phyloP scores from a whole-genome alignment of 768 basidiomycete genomes.

The Agaricus subrufescens region DNA sequence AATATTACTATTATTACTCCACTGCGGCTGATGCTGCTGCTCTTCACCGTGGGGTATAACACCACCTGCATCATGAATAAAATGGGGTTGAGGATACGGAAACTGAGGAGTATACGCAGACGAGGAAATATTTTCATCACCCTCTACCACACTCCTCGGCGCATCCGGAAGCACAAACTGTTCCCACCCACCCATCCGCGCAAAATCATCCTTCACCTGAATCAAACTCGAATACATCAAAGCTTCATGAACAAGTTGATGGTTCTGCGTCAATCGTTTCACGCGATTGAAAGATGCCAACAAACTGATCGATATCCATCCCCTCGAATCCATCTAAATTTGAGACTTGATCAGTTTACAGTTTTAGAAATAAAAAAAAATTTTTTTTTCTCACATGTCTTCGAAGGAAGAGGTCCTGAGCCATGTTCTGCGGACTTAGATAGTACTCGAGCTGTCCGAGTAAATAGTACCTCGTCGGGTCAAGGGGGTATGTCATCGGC shows the following conservation, averaged over 20 bases:
- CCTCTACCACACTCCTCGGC: constrained; percentile 38
- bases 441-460: constrained; percentile 91
- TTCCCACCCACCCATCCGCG: constrained; percentile 69
- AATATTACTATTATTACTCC: background rate
- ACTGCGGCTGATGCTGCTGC: background rate
- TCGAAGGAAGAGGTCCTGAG: constrained; percentile 80
- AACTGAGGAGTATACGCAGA: constrained; percentile 5
- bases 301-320: constrained; percentile 80
- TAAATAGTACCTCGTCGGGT: constrained; percentile 62
- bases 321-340: constrained; percentile 81
- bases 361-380: constrained; percentile 2
- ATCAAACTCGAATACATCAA: constrained; percentile 61
- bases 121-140: constrained; percentile 10
- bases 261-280: constrained; percentile 55
- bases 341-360: constrained; percentile 4
- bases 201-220: constrained; percentile 64
- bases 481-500: constrained; percentile 50
- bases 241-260: constrained; percentile 63
- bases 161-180: constrained; percentile 63
- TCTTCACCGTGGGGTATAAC: background rate
- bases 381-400: constrained; percentile 51
- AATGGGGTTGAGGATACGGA: constrained; percentile 3
- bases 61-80: constrained; percentile 1
- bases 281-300: constrained; percentile 89
- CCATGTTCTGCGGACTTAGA: constrained; percentile 85